A percentile compares a stretch with the other conserved stretches of the same genome.
Evolutionary conservation across 371 early-diverging fungal genomes (phyloP).

Genomic region (Mucor sp.): DNA sequence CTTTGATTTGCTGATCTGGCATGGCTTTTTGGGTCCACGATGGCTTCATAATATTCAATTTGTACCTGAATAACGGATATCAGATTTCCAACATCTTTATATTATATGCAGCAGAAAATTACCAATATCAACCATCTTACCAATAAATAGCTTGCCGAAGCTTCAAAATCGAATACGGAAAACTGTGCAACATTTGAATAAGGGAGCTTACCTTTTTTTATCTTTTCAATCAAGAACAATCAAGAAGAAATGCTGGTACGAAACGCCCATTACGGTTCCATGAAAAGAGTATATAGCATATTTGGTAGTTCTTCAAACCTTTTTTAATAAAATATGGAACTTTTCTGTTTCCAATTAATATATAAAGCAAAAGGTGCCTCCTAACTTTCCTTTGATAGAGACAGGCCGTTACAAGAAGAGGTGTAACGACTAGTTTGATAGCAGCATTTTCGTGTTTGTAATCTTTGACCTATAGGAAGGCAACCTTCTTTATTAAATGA

Average conservation of each 20-base stretch:
- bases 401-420: not conserved
- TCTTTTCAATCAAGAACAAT: not conserved
- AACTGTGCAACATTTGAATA: not conserved
- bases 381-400: not conserved
- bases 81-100: not conserved
- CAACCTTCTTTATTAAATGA: not conserved
- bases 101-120: no score
- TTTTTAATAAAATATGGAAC: no score
- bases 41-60: not conserved
- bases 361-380: not conserved
- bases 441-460: not conserved
- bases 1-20: not conserved
- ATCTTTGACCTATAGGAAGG: not conserved
- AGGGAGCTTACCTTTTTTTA: not conserved
- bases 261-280: not conserved
- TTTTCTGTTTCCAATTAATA: not conserved
- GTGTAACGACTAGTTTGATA: not conserved
- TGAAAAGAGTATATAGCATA: not conserved
- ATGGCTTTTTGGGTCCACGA: no score
- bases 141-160: not conserved
- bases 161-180: not conserved
- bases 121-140: no score
- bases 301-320: not conserved
- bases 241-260: not conserved
- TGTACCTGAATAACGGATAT: not conserved